Evolutionary conservation across 2,329 filamentous ascomycete species (phyloP).

Genomic region (Scytalidium sp.): DNA sequence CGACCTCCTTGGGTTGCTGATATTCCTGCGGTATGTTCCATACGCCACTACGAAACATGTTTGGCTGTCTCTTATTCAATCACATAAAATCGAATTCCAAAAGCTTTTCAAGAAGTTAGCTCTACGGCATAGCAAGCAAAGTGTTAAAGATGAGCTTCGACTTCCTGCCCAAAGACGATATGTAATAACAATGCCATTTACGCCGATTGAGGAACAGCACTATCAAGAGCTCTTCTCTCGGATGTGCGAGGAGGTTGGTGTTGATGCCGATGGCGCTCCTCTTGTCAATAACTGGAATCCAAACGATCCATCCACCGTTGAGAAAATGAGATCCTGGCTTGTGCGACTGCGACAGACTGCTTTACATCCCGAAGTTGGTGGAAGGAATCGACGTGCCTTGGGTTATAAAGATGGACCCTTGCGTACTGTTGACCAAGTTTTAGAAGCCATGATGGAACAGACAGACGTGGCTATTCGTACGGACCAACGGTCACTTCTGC

Average conservation of each 20-base stretch:
- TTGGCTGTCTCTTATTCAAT: constrained; percentile 65
- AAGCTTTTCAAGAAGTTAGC: constrained; percentile 69
- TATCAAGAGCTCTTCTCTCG: constrained; percentile 74
- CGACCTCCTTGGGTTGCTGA: constrained; percentile 76
- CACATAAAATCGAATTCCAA: constrained; percentile 62
- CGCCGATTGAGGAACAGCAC: constrained; percentile 84
- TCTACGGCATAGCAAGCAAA: constrained; percentile 81
- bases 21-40: constrained; percentile 78
- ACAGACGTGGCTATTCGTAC: constrained; percentile 64
- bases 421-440: constrained; percentile 79
- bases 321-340: constrained; percentile 78
- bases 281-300: constrained; percentile 60
- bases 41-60: constrained; percentile 61
- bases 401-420: constrained; percentile 65
- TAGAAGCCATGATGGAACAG: constrained; percentile 89
- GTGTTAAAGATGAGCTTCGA: constrained; percentile 72
- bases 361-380: constrained; percentile 79
- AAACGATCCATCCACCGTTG: constrained; percentile 51
- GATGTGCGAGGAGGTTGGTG: constrained; percentile 67
- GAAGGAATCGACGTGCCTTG: constrained; percentile 60
- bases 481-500: constrained; percentile 66
- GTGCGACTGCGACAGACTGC: constrained; percentile 77
- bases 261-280: constrained; percentile 64
- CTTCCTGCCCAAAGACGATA: constrained; percentile 82
- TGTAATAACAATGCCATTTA: constrained; percentile 87